Conservation (phyloP, 2,329 filamentous ascomycete genomes). For the Penicillium sp. region DNA sequence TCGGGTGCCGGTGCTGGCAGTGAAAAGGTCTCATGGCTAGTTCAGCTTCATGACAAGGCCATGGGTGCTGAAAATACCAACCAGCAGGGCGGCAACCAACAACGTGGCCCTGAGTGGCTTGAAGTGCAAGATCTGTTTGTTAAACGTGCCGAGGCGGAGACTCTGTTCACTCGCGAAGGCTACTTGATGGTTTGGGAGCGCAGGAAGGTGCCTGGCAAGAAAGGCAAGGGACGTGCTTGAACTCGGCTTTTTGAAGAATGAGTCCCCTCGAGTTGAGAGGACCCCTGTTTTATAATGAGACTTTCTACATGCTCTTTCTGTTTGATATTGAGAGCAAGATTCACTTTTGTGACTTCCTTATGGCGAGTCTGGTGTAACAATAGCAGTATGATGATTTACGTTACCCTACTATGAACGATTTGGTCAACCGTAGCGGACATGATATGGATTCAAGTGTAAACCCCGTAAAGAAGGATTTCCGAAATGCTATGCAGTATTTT, state of each 20-base stretch:
- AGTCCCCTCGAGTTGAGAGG: neutral
- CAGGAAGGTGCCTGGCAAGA: slow-evolving; percentile 58
- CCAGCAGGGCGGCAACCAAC: slow-evolving; percentile 33
- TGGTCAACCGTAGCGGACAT: neutral
- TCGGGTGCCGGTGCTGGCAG: slow-evolving; percentile 80
- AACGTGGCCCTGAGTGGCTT: slow-evolving; percentile 76
- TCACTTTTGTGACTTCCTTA: neutral
- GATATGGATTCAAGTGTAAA: neutral
- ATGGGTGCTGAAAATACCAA: slow-evolving; percentile 46
- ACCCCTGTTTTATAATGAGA: no score
- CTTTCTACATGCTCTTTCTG: no score
- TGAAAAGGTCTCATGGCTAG: slow-evolving; percentile 94
- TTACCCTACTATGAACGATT: neutral
- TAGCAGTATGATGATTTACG: slow-evolving; percentile 20
- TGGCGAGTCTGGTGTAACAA: slow-evolving; percentile 14
- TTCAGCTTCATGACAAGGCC: slow-evolving; percentile 81
- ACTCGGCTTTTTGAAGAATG: slow-evolving; percentile 10
- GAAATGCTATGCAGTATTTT: neutral
- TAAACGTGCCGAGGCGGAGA: slow-evolving; percentile 83
- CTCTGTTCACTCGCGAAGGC: slow-evolving; percentile 89
- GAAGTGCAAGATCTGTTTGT: slow-evolving; percentile 94
- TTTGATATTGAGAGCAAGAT: neutral
- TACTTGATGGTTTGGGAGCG: slow-evolving; percentile 97
- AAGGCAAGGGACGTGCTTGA: slow-evolving; percentile 37
- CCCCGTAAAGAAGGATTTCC: neutral